These are phyloP conservation scores for Diplodia intermedia DNA, from an alignment of 2,329 filamentous ascomycete genomes.

Conservation along the genomic window DNA sequence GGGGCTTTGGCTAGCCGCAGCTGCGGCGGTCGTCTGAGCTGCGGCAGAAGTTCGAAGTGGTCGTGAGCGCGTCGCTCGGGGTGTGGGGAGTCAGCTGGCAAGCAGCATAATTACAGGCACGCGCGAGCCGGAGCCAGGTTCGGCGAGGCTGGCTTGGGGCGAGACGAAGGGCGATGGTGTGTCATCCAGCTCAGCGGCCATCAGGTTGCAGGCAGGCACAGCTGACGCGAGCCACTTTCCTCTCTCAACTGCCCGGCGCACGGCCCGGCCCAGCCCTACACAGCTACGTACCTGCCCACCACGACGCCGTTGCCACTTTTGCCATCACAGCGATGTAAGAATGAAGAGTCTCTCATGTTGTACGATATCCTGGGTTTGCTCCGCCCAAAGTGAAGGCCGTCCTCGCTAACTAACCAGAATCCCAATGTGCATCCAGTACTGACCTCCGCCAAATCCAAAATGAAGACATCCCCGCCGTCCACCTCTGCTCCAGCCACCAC, in stretches of 20 bases:
- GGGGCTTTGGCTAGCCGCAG: slow-evolving; percentile 16
- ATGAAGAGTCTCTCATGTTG: neutral
- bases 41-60: neutral
- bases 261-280: neutral
- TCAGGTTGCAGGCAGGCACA: neutral
- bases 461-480: no score
- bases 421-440: no score
- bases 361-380: no score
- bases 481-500: no score
- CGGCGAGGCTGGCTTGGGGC: slow-evolving; percentile 5
- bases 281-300: no score
- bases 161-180: slow-evolving; percentile 1
- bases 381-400: no score
- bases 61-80: slow-evolving; percentile 25
- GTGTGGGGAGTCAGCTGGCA: slow-evolving; percentile 20
- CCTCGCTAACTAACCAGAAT: no score
- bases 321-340: neutral
- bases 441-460: no score
- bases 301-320: neutral
- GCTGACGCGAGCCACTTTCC: slow-evolving; percentile 9
- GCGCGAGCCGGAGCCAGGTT: slow-evolving; percentile 5
- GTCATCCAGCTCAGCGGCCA: slow-evolving; percentile 6
- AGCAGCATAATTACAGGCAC: slow-evolving; percentile 28
- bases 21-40: neutral
- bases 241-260: neutral